Evolutionary conservation across 345 rosid species (phyloP).

Genomic region (Gossypium sturtianum): DNA sequence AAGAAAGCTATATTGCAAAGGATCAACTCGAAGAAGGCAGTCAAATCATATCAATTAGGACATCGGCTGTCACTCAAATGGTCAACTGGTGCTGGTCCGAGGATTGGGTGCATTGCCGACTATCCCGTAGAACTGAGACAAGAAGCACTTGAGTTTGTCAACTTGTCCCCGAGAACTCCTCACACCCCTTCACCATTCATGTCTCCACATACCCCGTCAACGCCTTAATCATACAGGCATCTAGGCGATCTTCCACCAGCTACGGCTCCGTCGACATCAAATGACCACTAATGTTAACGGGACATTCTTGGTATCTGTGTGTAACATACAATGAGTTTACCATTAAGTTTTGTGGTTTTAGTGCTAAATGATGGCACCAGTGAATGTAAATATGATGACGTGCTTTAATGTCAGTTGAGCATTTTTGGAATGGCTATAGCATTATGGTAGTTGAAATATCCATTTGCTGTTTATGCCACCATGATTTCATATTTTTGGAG

Average conservation of each 20-base stretch:
- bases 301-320: neutral
- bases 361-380: neutral
- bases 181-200: slow-evolving; percentile 31
- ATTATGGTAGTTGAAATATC: neutral
- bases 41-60: slow-evolving; percentile 63
- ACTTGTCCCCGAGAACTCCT: slow-evolving; percentile 62
- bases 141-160: slow-evolving; percentile 78
- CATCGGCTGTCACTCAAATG: slow-evolving; percentile 73
- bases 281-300: neutral
- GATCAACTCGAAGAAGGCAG: slow-evolving; percentile 72
- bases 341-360: neutral
- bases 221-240: slow-evolving; percentile 15
- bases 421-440: neutral
- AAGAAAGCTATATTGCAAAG: slow-evolving; percentile 49
- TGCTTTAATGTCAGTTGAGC: neutral
- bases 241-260: slow-evolving; percentile 3
- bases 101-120: slow-evolving; percentile 87
- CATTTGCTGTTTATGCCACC: neutral
- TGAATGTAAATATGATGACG: neutral
- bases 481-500: neutral
- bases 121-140: slow-evolving; percentile 65
- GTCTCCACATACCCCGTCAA: slow-evolving; percentile 11
- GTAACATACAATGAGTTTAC: neutral
- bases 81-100: slow-evolving; percentile 86
- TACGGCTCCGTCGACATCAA: slow-evolving; percentile 4